Evolutionary conservation across 495 filamentous ascomycete species (phyloP).

Genomic region (Entonaema liquescens): DNA sequence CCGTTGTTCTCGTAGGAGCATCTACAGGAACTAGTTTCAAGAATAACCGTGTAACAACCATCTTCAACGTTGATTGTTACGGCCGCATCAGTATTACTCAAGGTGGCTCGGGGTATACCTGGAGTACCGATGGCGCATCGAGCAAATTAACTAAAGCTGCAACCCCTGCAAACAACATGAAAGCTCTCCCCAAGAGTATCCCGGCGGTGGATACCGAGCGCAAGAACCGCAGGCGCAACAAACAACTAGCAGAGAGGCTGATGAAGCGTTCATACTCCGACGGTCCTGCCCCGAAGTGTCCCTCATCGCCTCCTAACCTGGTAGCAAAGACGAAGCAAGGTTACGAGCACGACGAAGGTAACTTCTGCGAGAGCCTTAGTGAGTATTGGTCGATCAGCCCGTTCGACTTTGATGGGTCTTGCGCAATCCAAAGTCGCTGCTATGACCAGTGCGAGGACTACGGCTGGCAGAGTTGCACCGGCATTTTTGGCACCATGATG

Average conservation of each 20-base stretch:
- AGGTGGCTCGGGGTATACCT: not conserved
- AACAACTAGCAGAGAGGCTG: not conserved
- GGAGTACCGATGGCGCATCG: not conserved
- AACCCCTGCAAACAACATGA: not conserved
- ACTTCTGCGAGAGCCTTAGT: not conserved
- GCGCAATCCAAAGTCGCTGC: conserved; percentile 7
- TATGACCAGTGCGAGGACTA: conserved; percentile 14
- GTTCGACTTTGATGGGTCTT: not conserved
- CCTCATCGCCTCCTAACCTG: not conserved
- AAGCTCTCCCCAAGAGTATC: not conserved
- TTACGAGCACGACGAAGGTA: not conserved
- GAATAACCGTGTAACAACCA: not conserved
- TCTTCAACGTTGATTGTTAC: not conserved
- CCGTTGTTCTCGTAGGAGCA: not conserved
- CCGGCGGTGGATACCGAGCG: not conserved
- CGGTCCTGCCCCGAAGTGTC: not conserved
- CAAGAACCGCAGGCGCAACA: not conserved
- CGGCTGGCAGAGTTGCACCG: conserved; percentile 20
- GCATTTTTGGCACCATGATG: conserved; percentile 23
- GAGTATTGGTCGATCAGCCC: not conserved
- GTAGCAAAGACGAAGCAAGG: not conserved
- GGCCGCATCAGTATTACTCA: not conserved
- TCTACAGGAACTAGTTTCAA: not conserved
- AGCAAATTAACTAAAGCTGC: not conserved
- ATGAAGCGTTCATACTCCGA: not conserved